Percentiles rank a stretch among this genome's conserved stretches.
phyloP scores from a whole-genome alignment of 495 filamentous ascomycete genomes.

The Aspergillus homomorphus region DNA sequence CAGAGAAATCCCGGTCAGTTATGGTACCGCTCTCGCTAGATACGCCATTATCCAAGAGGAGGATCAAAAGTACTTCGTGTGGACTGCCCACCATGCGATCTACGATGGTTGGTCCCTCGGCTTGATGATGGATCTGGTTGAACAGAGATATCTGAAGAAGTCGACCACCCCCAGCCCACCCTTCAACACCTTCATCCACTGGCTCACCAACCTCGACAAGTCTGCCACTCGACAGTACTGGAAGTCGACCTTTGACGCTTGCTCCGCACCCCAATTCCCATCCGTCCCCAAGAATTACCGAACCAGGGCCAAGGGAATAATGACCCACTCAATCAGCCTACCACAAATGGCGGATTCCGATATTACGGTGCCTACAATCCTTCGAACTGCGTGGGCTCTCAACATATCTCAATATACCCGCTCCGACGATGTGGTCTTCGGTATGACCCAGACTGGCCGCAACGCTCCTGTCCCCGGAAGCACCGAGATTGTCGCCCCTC shows the following conservation, averaged over 20 bases:
- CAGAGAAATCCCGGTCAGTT: slow-evolving; percentile 35
- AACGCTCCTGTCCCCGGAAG: slow-evolving; percentile 30
- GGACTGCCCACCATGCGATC: slow-evolving; percentile 58
- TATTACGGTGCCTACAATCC: slow-evolving; percentile 18
- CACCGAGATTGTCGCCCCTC: slow-evolving; percentile 32
- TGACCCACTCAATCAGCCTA: background rate
- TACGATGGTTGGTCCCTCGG: slow-evolving; percentile 61
- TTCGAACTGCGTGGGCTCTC: slow-evolving; percentile 37
- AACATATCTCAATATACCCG: slow-evolving; percentile 26
- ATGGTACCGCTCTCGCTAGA: slow-evolving; percentile 45
- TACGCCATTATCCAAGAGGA: slow-evolving; percentile 36
- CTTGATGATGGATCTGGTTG: slow-evolving; percentile 16
- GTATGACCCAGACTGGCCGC: slow-evolving; percentile 30
- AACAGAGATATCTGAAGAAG: slow-evolving; percentile 7
- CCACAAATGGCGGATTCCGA: background rate
- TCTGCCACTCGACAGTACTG: background rate
- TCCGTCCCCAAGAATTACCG: background rate
- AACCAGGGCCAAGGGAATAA: background rate
- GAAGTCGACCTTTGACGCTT: background rate
- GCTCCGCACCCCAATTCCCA: background rate
- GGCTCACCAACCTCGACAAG: background rate
- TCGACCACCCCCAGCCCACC: background rate
- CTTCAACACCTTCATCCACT: background rate
- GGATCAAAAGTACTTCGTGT: slow-evolving; percentile 35
- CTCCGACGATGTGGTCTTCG: slow-evolving; percentile 34